Percentiles rank a stretch among this genome's conserved stretches.
These are phyloP conservation scores for Amauroascus verrucosus DNA, from an alignment of 2,329 filamentous ascomycete species.

Conservation along the genomic window DNA sequence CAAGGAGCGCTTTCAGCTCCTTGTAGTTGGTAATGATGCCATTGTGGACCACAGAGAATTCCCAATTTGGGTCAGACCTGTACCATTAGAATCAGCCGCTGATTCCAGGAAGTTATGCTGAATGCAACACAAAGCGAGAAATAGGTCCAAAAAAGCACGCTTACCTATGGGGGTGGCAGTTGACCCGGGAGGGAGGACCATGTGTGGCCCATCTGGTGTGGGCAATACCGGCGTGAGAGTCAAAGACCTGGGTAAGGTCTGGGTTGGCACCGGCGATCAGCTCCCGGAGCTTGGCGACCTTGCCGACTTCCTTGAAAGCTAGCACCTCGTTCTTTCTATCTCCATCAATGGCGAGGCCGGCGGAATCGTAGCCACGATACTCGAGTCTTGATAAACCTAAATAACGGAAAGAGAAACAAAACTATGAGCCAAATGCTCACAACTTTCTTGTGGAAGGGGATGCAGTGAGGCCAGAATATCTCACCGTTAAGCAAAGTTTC, in stretches of 20 bases:
- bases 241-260: constrained; percentile 85
- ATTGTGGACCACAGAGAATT: constrained; percentile 97
- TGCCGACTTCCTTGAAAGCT: constrained; percentile 98
- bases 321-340: constrained; percentile 98
- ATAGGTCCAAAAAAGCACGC: not conserved
- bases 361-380: constrained; percentile 97
- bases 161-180: constrained; percentile 96
- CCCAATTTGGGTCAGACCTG: constrained; percentile 87
- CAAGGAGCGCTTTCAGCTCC: constrained; percentile 87
- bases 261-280: constrained; percentile 75
- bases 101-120: too few relatives aligned
- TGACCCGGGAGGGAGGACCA: constrained; percentile 80
- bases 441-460: not conserved
- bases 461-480: constrained; percentile 21
- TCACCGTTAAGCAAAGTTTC: constrained; percentile 91
- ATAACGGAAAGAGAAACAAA: constrained; percentile 10
- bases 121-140: not conserved
- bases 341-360: constrained; percentile 88
- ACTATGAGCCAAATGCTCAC: not conserved
- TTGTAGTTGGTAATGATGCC: constrained; percentile 99
- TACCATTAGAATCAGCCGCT: not conserved
- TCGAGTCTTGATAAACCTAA: constrained; percentile 86
- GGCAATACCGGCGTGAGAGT: constrained; percentile 96
- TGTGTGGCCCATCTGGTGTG: constrained; percentile 99
- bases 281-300: constrained; percentile 91